phyloP scores from a whole-genome alignment of 2,329 filamentous ascomycete genomes.

The Orbilia quercus region DNA sequence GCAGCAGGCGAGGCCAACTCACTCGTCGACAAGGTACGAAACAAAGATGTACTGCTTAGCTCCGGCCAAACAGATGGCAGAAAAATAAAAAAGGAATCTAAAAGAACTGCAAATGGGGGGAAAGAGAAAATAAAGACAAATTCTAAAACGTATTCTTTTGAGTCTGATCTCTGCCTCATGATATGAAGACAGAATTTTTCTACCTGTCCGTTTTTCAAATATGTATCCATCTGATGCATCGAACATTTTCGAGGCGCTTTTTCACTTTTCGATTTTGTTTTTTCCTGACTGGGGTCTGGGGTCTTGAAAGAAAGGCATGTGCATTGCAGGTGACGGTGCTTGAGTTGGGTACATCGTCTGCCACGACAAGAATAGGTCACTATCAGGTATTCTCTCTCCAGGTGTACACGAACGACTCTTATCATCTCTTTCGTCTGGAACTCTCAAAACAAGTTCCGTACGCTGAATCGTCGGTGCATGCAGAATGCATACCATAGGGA shows the following conservation, averaged over 20 bases:
- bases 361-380: too few relatives aligned
- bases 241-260: not conserved
- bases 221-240: too few relatives aligned
- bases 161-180: not conserved
- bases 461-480: conserved; percentile 14
- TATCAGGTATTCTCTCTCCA: too few relatives aligned
- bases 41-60: conserved; percentile 7
- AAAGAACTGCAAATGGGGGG: not conserved
- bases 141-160: conserved; percentile 4
- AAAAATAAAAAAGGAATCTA: not conserved
- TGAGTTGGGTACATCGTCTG: too few relatives aligned
- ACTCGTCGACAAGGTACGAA: conserved; percentile 22
- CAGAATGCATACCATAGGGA: not conserved
- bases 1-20: conserved; percentile 6
- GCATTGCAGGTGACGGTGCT: conserved; percentile 3
- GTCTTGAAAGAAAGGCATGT: too few relatives aligned
- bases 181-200: too few relatives aligned
- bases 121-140: not conserved
- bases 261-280: not conserved
- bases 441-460: conserved; percentile 7
- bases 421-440: not conserved
- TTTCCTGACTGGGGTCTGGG: conserved; percentile 12
- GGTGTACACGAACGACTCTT: too few relatives aligned
- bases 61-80: not conserved
- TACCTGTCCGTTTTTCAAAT: too few relatives aligned